Conservation (phyloP, 768 basidiomycete species). For the Hydnum rufescens region DNA sequence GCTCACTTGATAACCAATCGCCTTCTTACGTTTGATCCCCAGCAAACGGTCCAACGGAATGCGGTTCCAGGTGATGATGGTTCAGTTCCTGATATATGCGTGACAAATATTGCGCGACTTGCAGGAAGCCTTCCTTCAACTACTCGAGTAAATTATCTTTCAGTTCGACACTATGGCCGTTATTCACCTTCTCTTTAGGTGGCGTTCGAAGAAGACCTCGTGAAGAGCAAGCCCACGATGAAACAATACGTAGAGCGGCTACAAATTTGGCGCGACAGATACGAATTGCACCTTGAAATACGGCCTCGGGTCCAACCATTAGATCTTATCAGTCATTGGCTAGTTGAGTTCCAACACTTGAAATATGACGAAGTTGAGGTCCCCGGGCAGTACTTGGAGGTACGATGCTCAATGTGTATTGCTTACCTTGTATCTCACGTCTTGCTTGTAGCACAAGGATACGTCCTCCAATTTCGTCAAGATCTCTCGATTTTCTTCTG, state of each 20-base stretch:
- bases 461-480: slow-evolving; percentile 77
- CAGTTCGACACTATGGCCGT: not conserved
- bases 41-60: slow-evolving; percentile 22
- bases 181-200: slow-evolving; percentile 27
- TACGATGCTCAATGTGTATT: slow-evolving; percentile 16
- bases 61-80: slow-evolving; percentile 20
- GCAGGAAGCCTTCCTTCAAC: slow-evolving; percentile 18
- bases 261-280: slow-evolving; percentile 85
- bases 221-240: slow-evolving; percentile 54
- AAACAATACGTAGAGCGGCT: slow-evolving; percentile 76
- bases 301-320: slow-evolving; percentile 69
- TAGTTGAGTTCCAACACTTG: slow-evolving; percentile 93
- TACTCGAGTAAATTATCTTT: slow-evolving; percentile 6
- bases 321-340: slow-evolving; percentile 73
- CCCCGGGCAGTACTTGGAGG: slow-evolving; percentile 97
- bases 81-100: slow-evolving; percentile 16
- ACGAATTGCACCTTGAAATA: slow-evolving; percentile 65
- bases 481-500: slow-evolving; percentile 77
- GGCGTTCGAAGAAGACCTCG: slow-evolving; percentile 82
- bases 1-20: not conserved
- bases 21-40: not conserved
- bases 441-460: slow-evolving; percentile 61
- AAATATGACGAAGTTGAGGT: slow-evolving; percentile 97
- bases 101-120: slow-evolving; percentile 21
- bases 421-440: slow-evolving; percentile 3